These are phyloP conservation scores for Clitopilus passeckerianus DNA, from an alignment of 768 basidiomycete species.

Conservation along the genomic window DNA sequence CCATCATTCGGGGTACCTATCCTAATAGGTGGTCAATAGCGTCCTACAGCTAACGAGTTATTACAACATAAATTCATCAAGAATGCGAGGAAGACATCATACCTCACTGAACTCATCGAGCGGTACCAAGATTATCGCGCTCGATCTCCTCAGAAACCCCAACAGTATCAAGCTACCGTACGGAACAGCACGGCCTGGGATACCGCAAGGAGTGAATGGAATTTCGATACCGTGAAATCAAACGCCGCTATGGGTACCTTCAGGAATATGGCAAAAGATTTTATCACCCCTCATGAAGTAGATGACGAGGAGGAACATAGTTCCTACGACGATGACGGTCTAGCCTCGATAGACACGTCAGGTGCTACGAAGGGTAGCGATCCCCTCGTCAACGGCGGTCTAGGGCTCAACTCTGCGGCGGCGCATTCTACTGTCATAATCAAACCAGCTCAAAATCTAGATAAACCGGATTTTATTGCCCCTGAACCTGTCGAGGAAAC, in stretches of 20 bases:
- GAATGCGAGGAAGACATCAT: slow-evolving; percentile 75
- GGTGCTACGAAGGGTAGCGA: slow-evolving; percentile 66
- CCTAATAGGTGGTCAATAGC: slow-evolving; percentile 39
- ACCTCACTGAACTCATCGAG: slow-evolving; percentile 84
- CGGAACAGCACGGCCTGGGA: slow-evolving; percentile 66
- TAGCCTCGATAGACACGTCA: slow-evolving; percentile 52
- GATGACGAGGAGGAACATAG: slow-evolving; percentile 52
- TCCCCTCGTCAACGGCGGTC: slow-evolving; percentile 28
- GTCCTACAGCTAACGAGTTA: slow-evolving; percentile 87
- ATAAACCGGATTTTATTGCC: slow-evolving; percentile 5
- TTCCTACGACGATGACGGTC: slow-evolving; percentile 30
- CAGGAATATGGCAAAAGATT: slow-evolving; percentile 66
- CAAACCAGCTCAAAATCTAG: slow-evolving; percentile 29
- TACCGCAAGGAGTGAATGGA: slow-evolving; percentile 89
- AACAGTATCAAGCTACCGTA: slow-evolving; percentile 54
- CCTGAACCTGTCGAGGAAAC: slow-evolving; percentile 26
- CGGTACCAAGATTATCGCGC: slow-evolving; percentile 76
- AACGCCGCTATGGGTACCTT: slow-evolving; percentile 74
- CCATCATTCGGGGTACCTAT: slow-evolving; percentile 4
- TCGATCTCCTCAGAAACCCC: slow-evolving; percentile 52
- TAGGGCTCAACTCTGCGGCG: slow-evolving; percentile 50
- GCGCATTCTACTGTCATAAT: slow-evolving; percentile 74
- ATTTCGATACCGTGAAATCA: slow-evolving; percentile 83
- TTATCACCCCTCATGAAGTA: slow-evolving; percentile 50
- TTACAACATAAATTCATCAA: slow-evolving; percentile 93